phyloP scores from a whole-genome alignment of 176 grass and related monocot genomes.

The Aegilops sharonensis region DNA sequence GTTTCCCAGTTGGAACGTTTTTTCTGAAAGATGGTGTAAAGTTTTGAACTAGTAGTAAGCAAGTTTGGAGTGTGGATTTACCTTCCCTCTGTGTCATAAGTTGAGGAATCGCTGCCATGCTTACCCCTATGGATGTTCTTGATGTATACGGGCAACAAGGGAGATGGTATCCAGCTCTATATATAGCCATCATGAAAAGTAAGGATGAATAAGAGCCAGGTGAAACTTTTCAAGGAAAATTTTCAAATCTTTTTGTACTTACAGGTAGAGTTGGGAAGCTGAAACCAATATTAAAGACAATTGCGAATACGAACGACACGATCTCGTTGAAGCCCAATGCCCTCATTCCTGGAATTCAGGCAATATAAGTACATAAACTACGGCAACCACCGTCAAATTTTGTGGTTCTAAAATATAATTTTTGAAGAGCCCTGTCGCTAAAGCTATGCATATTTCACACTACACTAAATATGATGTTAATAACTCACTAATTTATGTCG shows the following conservation, averaged over 20 bases:
- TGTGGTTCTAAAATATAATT: no score
- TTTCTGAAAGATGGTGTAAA: neutral
- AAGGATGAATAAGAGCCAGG: neutral
- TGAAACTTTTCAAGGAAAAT: neutral
- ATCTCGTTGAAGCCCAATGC: slow-evolving; percentile 70
- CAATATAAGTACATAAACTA: neutral
- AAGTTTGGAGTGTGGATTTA: neutral
- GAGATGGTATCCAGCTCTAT: slow-evolving; percentile 77
- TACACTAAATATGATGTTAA: no score
- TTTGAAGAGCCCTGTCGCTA: no score
- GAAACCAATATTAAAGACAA: slow-evolving; percentile 54
- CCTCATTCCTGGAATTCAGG: slow-evolving; percentile 41
- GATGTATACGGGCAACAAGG: slow-evolving; percentile 72
- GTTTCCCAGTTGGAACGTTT: neutral
- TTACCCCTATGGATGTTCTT: slow-evolving; percentile 71
- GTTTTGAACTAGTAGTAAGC: neutral
- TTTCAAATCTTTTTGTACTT: slow-evolving; percentile 10
- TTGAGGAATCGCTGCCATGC: slow-evolving; percentile 75
- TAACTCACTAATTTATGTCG: no score
- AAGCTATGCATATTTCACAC: no score
- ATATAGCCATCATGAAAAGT: neutral
- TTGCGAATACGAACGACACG: slow-evolving; percentile 49
- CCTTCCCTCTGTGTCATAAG: slow-evolving; percentile 84
- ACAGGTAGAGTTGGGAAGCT: slow-evolving; percentile 72
- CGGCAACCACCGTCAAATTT: no score